A percentile compares a stretch with the other conserved stretches of the same genome.
These are phyloP conservation scores for Beauveria australis DNA, from an alignment of 2,329 filamentous ascomycete species.

Conservation along the genomic window DNA sequence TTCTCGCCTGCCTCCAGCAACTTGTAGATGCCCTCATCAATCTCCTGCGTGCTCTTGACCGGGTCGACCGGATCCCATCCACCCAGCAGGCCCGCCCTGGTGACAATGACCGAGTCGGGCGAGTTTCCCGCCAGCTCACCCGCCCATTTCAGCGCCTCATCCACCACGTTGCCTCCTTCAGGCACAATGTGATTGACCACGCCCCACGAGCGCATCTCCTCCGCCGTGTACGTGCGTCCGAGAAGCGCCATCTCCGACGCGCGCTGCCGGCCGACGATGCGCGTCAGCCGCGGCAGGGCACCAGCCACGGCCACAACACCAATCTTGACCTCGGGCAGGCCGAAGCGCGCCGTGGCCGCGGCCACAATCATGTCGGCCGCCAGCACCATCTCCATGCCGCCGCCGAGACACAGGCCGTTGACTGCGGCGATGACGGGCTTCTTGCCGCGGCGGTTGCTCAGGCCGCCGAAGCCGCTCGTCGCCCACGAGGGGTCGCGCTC, in stretches of 20 bases:
- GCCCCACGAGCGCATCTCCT: constrained; percentile 56
- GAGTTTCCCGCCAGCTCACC: constrained; percentile 55
- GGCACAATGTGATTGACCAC: constrained; percentile 59
- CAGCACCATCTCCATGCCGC: constrained; percentile 67
- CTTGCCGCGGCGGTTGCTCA: constrained; percentile 57
- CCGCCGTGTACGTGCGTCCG: constrained; percentile 50
- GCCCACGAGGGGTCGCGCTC: constrained; percentile 22
- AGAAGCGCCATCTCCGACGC: constrained; percentile 65
- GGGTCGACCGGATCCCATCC: constrained; percentile 65
- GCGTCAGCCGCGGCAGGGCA: constrained; percentile 57
- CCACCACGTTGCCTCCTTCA: constrained; percentile 37
- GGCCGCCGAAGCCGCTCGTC: constrained; percentile 52
- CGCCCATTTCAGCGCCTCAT: constrained; percentile 54
- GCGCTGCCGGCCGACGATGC: constrained; percentile 58
- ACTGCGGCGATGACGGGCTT: constrained; percentile 73
- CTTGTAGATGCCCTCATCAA: constrained; percentile 50
- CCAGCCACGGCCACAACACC: constrained; percentile 67
- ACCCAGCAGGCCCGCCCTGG: constrained; percentile 59
- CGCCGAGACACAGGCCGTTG: constrained; percentile 66
- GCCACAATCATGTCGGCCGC: constrained; percentile 69
- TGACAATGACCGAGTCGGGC: constrained; percentile 70
- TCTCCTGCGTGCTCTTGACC: constrained; percentile 49
- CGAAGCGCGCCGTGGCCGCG: constrained; percentile 49
- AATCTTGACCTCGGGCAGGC: constrained; percentile 61
- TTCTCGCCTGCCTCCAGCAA: constrained; percentile 60